Evolutionary conservation across 805 yeast genomes (phyloP), one percentile per base, ranked within the genome.

Genomic region (Saturnispora zaruensis): DNA sequence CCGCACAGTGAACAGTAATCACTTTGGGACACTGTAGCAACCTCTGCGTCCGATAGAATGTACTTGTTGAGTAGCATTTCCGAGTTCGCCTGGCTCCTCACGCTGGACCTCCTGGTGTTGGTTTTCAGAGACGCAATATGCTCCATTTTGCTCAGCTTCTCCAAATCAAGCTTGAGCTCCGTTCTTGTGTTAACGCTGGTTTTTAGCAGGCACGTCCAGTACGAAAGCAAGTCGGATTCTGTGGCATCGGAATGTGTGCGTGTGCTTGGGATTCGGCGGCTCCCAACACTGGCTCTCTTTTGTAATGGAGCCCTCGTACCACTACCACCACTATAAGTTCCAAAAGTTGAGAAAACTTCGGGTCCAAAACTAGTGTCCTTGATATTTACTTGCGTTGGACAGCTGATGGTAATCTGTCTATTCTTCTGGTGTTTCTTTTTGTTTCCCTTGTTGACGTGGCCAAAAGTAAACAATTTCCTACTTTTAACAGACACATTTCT

Each of bases 171-270:
- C 25, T 63, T 62, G 54, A 65, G 57, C 36, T 55, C 59, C 30
- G 66, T 58, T 36, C 68, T 57, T 41, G 57, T 59, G 21, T 52
- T 52, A 18, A 66, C 53, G 11, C 55, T 57, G 5, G 50, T 48
- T 45, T 57, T 59, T 38, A 66, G 38, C 47, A 59, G 62, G 33
- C 64, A 65, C 3, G 51, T 46, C 69, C 69, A 66, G 20, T 62
- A 42, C 5, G 51, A 49, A 11, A 58, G 25, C 6, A 63, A 25
- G n/a, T 51, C 56, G 1, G 49, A 40, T 4, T 53, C 56, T 3
- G 38, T 40, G 14, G 20, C 21, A 16, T 36, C 40, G 5, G 40
- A 36, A 5, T 36, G 40, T 8, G 21, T 36, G 30, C 46, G 32
- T 3, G 32, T 13, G 33, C 18, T 21, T 36, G 36, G 16, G 33